Conservation (phyloP, 257 asterid genomes). For the Nicotiana sylvestris region DNA sequence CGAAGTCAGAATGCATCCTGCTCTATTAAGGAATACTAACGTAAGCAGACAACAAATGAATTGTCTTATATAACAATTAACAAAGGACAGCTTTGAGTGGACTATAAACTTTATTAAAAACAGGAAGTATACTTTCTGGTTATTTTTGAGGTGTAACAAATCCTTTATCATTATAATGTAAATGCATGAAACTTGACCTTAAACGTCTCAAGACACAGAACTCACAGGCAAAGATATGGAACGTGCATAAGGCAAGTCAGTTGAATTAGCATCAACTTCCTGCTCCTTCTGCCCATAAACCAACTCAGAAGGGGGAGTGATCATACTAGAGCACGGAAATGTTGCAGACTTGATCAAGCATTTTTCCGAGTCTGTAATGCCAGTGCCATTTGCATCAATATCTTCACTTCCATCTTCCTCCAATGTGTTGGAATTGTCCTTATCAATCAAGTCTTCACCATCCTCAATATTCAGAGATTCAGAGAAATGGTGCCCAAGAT, state of each 20-base stretch:
- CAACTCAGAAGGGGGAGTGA: conserved; percentile 23
- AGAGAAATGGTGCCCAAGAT: conserved; percentile 41
- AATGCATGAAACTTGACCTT: not conserved
- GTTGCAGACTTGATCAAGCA: conserved; percentile 43
- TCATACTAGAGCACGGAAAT: conserved; percentile 40
- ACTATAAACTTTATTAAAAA: not conserved
- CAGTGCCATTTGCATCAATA: conserved; percentile 8
- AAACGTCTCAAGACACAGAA: conserved; percentile 8
- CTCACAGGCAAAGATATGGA: conserved; percentile 78
- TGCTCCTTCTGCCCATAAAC: conserved; percentile 22
- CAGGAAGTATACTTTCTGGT: not conserved
- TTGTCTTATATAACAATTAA: not conserved
- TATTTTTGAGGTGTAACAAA: not conserved
- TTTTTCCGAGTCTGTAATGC: conserved; percentile 30
- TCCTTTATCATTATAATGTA: not conserved
- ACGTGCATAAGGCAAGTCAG: conserved; percentile 25
- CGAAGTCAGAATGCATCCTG: not conserved
- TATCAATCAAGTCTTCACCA: conserved; percentile 24
- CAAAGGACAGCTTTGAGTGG: not conserved
- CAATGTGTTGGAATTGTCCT: conserved; percentile 15
- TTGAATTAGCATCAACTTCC: conserved; percentile 26
- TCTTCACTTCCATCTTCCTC: conserved; percentile 29
- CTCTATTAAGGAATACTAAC: not conserved
- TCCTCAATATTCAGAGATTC: conserved; percentile 34
- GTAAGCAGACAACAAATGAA: not conserved